A percentile compares a stretch with the other conserved stretches of the same genome.
phyloP scores from a whole-genome alignment of 495 filamentous ascomycete genomes.

The Penicillium egyptiacum region DNA sequence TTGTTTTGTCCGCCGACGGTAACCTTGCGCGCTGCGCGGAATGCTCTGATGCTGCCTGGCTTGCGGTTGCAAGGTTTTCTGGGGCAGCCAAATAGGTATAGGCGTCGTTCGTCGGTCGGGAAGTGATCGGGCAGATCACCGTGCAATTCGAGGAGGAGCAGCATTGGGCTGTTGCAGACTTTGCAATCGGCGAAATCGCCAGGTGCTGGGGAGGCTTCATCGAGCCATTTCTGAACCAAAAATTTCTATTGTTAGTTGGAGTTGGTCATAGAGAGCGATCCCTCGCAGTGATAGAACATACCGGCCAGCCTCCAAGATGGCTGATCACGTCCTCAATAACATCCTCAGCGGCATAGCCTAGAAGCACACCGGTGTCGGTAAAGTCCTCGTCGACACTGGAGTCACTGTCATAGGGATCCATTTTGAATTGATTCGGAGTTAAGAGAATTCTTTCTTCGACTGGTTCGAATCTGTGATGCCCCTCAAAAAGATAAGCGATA shows the following conservation, averaged over 20 bases:
- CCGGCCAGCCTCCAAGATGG: slow-evolving; percentile 83
- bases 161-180: slow-evolving; percentile 81
- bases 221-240: slow-evolving; percentile 71
- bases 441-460: too few relatives aligned
- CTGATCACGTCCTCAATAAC: slow-evolving; percentile 81
- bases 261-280: neutral
- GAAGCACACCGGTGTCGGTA: slow-evolving; percentile 83
- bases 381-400: slow-evolving; percentile 63
- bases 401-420: slow-evolving; percentile 86
- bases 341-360: slow-evolving; percentile 86
- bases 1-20: slow-evolving; percentile 28
- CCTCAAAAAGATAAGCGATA: slow-evolving; percentile 38
- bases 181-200: slow-evolving; percentile 82
- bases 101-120: slow-evolving; percentile 76
- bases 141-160: slow-evolving; percentile 85
- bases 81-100: slow-evolving; percentile 82
- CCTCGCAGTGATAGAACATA: slow-evolving; percentile 44
- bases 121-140: slow-evolving; percentile 85
- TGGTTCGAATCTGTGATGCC: slow-evolving; percentile 17
- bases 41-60: slow-evolving; percentile 71
- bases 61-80: slow-evolving; percentile 79
- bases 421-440: slow-evolving; percentile 34
- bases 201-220: slow-evolving; percentile 65
- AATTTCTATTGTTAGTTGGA: slow-evolving; percentile 10
- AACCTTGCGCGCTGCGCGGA: slow-evolving; percentile 60